Conservation (phyloP, 805 yeast species). For the baker's yeast (Saccharomyces cerevisiae) region DNA sequence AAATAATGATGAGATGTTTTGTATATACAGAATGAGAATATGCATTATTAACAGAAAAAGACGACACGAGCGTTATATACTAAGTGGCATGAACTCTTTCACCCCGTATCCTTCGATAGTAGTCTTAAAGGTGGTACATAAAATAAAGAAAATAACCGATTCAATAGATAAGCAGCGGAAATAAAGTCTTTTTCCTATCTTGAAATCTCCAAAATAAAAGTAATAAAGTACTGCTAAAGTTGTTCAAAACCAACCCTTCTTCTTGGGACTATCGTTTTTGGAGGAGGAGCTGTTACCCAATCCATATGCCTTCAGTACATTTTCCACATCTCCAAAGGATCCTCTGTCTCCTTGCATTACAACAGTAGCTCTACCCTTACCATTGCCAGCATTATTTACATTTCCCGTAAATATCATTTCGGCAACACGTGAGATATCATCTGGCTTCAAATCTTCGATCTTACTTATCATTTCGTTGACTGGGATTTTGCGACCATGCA, state of each 20-base stretch:
- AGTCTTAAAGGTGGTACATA: not conserved
- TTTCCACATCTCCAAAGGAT: slow-evolving; percentile 74
- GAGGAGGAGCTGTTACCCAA: slow-evolving; percentile 39
- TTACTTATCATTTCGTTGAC: slow-evolving; percentile 73
- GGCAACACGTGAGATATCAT: slow-evolving; percentile 69
- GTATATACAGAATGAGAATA: not conserved
- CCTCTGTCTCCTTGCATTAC: slow-evolving; percentile 86
- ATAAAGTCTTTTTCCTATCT: not conserved
- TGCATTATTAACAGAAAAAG: not conserved
- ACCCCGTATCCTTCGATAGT: not conserved
- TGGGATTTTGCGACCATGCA: slow-evolving; percentile 66
- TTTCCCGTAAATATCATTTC: slow-evolving; percentile 64
- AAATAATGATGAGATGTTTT: not conserved
- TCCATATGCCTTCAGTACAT: slow-evolving; percentile 59
- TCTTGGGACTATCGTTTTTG: slow-evolving; percentile 5
- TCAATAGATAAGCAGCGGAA: not conserved
- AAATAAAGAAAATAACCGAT: not conserved
- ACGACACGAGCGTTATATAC: not conserved
- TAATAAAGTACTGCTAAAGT: not conserved
- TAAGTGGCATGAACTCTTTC: not conserved
- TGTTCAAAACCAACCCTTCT: slow-evolving; percentile 24
- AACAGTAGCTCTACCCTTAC: slow-evolving; percentile 66
- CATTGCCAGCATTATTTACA: slow-evolving; percentile 38
- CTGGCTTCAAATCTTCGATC: slow-evolving; percentile 58
- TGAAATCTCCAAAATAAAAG: not conserved